These are phyloP conservation scores for Microsporum audouinii DNA, from an alignment of 2,329 filamentous ascomycete genomes.

Conservation along the genomic window DNA sequence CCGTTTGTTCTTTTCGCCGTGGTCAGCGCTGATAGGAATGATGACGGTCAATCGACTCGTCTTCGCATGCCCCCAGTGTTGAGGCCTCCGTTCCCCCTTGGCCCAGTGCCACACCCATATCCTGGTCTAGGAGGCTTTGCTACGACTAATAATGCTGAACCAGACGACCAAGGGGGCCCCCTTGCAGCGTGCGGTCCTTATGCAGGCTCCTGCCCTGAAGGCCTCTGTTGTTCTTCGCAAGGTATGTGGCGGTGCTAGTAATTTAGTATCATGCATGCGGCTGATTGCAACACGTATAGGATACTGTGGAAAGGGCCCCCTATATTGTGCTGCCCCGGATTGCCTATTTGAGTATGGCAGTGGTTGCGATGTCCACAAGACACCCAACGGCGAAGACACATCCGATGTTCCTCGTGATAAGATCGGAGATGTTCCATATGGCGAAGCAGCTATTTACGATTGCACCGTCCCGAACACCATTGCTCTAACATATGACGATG, in stretches of 20 bases:
- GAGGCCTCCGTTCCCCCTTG: slow-evolving; percentile 6
- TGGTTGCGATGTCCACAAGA: slow-evolving; percentile 27
- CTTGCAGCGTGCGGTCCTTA: slow-evolving; percentile 23
- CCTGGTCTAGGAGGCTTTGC: slow-evolving; percentile 9
- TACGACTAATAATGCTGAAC: background rate
- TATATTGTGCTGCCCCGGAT: slow-evolving; percentile 32
- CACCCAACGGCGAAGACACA: slow-evolving; percentile 27
- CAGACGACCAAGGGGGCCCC: background rate
- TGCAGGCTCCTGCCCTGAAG: slow-evolving; percentile 24
- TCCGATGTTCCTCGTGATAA: slow-evolving; percentile 25
- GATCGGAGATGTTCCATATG: slow-evolving; percentile 29
- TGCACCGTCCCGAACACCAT: slow-evolving; percentile 46
- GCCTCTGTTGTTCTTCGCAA: slow-evolving; percentile 30
- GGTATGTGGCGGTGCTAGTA: slow-evolving; percentile 18
- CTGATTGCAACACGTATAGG: slow-evolving; percentile 18
- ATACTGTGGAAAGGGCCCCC: slow-evolving; percentile 28
- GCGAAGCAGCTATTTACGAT: slow-evolving; percentile 25
- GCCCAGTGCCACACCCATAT: slow-evolving; percentile 7
- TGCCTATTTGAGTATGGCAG: slow-evolving; percentile 30
- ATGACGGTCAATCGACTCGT: background rate
- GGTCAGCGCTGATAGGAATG: background rate
- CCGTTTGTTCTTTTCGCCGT: background rate
- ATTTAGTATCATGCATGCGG: background rate
- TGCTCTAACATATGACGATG: slow-evolving; percentile 58
- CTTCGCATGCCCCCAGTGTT: background rate